phyloP scores from a whole-genome alignment of 805 yeast genomes.

The Saccharomyces mikatae region DNA sequence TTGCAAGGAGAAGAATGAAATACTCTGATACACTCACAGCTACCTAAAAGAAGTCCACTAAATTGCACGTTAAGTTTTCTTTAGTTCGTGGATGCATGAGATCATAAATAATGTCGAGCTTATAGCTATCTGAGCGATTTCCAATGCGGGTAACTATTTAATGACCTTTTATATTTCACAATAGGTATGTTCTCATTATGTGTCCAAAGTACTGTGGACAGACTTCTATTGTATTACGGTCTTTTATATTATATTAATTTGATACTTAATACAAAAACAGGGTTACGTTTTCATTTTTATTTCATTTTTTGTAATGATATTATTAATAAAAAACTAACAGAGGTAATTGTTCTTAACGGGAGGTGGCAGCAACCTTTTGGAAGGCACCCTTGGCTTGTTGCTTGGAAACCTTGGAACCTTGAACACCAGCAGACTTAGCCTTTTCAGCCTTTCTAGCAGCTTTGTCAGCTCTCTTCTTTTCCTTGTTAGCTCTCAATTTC shows the following conservation, averaged over 20 bases:
- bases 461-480: conserved; percentile 83
- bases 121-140: not conserved
- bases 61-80: not conserved
- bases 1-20: not conserved
- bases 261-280: not conserved
- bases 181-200: not conserved
- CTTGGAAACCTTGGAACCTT: conserved; percentile 77
- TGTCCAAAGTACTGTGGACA: not conserved
- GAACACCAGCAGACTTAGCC: conserved; percentile 73
- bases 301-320: not conserved
- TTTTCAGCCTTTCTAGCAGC: conserved; percentile 92
- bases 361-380: conserved; percentile 93
- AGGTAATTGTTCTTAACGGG: conserved; percentile 58
- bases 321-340: not conserved
- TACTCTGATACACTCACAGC: not conserved
- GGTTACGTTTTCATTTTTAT: not conserved
- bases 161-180: too few species aligned
- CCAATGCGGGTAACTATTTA: not conserved
- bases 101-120: not conserved
- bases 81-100: not conserved
- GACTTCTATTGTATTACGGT: not conserved
- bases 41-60: not conserved
- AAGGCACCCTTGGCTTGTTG: conserved; percentile 97
- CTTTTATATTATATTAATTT: not conserved
- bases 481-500: conserved; percentile 76